Evolutionary conservation across 2,329 filamentous ascomycete genomes (phyloP), one percentile per base, ranked within the genome.

Genomic region (Monascus ruber): DNA sequence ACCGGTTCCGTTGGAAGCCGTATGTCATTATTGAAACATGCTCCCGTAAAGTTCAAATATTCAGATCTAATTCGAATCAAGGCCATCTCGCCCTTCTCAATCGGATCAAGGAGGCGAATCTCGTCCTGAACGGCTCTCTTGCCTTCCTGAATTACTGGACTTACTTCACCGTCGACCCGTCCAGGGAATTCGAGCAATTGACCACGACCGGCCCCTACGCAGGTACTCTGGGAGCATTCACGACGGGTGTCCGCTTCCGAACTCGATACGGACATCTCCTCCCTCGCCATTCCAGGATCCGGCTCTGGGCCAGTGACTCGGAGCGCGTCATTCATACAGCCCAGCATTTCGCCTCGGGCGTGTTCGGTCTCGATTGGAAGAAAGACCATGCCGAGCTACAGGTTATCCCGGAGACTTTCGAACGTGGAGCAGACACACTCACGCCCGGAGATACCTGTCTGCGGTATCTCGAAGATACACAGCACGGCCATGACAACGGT

Each of bases 301-400:
- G 53, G 8, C 62, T 76, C 47, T 79, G 74, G 74, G 72, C 74
- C 25, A 73, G 71, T 46, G 68, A 69, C 37, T 73, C 66, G 4
- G 45, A 59, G 6, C 66, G 74, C 9, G 74, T 78, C 4, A 69
- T 76, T 37, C 70, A 76, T 33, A 76, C 75, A 6, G 74, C 74
- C 2, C 60, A 59, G 9, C 65, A 74, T 49, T 78, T 78, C 47
- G 69, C 66, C 0, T 55, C 65, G 4, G 73, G 74, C 2, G 65
- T 78, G 49, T 76, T 76, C 47, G 73, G 72, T 3, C 52, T 71
- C 7, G 58, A 73, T 28, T 72, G 68, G 63, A 49, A 64, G 33
- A 47, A 46, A 4, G 40, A 47, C 17, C 50, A 48, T 50, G 66
- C 68, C 2, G 57, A 51, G n/a, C 55, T 78, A 10, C 56, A 73